Evolutionary conservation across 208 protist species (phyloP), one percentile per base, ranked within the genome.

Genomic region (Trypanosoma vivax): DNA sequence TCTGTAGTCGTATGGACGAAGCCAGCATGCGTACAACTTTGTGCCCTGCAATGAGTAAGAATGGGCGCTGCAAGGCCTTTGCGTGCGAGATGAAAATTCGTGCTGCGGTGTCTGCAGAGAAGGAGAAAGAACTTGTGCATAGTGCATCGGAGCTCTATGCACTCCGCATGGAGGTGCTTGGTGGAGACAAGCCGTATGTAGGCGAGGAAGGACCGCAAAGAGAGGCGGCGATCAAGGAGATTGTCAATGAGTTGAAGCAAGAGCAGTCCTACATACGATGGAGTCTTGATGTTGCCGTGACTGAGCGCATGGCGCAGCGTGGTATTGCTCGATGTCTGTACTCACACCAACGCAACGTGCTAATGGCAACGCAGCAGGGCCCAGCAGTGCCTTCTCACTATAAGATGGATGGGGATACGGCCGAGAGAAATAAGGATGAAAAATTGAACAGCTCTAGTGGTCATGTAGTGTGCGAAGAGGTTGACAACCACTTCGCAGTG

Each of bases 231-330:
- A 50, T 58, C 30, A 58, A 23, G 7, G 45, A 45, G 10, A 67
- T 88, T 16, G 40, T 92, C 11, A 66, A 64, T 11, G 81, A 88
- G 68, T 65, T 92, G 38, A 82, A 84, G 63, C 49, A 67, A 54
- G 79, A 90, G 64, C 65, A 73, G 28, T 68, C 64, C 21, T 92
- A 90, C 43, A 52, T 66, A 29, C 68, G 84, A 48, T 92, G 85
- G 82, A 88, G 72, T 54, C 61, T 92, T 6, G 81, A 92, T 34
- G 73, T 67, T 18, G 81, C 58, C 18, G 70, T 90, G 13, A 74
- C 63, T 42, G 77, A 82, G 60, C 49, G 48, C 18, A 70, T 92
- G 70, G 70, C 86, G 14, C 45, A 55, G 33, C 52, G 61, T 39
- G 18, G 59, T 5, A 31, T 80, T 19, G 63, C 60, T 6, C 70